phyloP scores from a whole-genome alignment of 2,329 filamentous ascomycete genomes.

The Fusarium setosum region DNA sequence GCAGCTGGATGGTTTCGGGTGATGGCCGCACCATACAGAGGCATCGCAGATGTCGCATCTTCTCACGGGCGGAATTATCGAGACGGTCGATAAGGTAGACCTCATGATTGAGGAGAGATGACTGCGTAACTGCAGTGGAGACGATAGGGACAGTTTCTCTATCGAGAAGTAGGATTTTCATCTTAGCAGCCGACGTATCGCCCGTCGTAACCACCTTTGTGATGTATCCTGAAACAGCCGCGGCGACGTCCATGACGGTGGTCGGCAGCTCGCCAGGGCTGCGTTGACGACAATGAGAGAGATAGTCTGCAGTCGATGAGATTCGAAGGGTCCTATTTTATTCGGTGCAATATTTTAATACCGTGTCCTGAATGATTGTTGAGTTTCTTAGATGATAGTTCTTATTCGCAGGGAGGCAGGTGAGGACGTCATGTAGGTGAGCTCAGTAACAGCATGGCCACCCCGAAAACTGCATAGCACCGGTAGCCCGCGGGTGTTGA shows the following conservation, averaged over 20 bases:
- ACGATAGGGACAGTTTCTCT: conserved; percentile 94
- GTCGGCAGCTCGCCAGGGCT: conserved; percentile 23
- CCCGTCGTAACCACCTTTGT: conserved; percentile 86
- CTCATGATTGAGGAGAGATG: conserved; percentile 92
- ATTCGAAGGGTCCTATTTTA: neutral
- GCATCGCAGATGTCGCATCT: conserved; percentile 97
- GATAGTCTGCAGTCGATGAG: neutral
- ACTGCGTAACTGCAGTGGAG: conserved; percentile 96
- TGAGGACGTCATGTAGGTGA: conserved; percentile 26
- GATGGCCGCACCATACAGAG: conserved; percentile 94
- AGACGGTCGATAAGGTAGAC: conserved; percentile 97
- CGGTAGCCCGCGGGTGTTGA: neutral
- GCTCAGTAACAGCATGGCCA: conserved; percentile 31
- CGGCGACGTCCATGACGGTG: conserved; percentile 86
- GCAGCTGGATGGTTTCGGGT: conserved; percentile 88
- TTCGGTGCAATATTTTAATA: neutral
- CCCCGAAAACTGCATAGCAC: conserved; percentile 39
- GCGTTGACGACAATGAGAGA: conserved; percentile 6
- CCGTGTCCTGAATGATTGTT: neutral
- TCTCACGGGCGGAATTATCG: conserved; percentile 90
- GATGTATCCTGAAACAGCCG: conserved; percentile 94
- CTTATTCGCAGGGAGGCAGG: conserved; percentile 27
- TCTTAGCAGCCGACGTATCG: conserved; percentile 84
- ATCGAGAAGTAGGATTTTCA: conserved; percentile 97
- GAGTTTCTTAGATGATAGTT: conserved; percentile 12